phyloP scores from a whole-genome alignment of 129 eudicot species.

The Calendula officinalis region DNA sequence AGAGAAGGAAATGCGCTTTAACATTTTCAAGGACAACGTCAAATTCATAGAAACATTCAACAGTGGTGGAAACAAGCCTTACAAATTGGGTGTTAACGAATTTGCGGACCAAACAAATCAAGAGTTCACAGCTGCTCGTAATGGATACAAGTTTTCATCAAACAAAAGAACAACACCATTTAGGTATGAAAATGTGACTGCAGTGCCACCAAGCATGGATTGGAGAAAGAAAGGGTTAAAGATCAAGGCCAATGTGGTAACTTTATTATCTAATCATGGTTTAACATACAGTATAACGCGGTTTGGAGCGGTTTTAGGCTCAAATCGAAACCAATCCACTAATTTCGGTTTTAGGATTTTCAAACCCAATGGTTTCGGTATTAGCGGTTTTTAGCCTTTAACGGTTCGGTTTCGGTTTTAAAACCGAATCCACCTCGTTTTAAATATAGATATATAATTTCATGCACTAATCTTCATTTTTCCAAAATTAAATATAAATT shows the following conservation, averaged over 20 bases:
- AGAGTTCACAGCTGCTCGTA: slow-evolving; percentile 30
- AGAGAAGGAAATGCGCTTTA: slow-evolving; percentile 34
- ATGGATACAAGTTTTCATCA: neutral
- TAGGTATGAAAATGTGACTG: slow-evolving; percentile 33
- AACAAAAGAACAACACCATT: slow-evolving; percentile 20
- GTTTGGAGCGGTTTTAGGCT: too few species aligned
- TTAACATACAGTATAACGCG: too few species aligned
- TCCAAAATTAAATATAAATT: too few species aligned
- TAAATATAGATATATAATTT: too few species aligned
- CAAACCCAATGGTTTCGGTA: too few species aligned
- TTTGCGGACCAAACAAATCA: slow-evolving; percentile 36
- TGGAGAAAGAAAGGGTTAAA: slow-evolving; percentile 47
- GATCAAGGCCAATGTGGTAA: slow-evolving; percentile 46
- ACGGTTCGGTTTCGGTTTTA: too few species aligned
- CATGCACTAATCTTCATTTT: too few species aligned
- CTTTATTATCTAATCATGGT: neutral
- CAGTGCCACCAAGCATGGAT: slow-evolving; percentile 40
- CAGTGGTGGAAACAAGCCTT: slow-evolving; percentile 22
- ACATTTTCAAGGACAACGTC: slow-evolving; percentile 36
- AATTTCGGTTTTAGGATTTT: too few species aligned
- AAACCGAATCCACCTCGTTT: too few species aligned
- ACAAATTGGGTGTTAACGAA: slow-evolving; percentile 31
- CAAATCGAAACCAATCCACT: too few species aligned
- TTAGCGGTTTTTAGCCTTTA: too few species aligned
- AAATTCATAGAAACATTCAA: slow-evolving; percentile 32